phyloP scores from a whole-genome alignment of 441 rosid species.

The Theobroma grandiflorum region DNA sequence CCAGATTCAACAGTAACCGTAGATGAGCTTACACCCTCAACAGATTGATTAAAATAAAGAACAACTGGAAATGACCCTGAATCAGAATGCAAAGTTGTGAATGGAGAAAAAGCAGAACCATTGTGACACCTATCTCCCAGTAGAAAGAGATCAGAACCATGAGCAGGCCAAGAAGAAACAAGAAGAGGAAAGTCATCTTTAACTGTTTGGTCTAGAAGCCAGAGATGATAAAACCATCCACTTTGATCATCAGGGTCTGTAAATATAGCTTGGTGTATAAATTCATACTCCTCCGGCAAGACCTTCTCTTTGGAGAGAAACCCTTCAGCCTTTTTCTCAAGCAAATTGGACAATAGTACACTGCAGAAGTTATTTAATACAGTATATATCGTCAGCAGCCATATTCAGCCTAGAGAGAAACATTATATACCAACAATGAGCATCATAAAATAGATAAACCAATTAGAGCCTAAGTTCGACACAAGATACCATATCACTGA shows the following conservation, averaged over 20 bases:
- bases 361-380: slow-evolving; percentile 55
- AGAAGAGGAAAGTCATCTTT: slow-evolving; percentile 67
- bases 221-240: slow-evolving; percentile 97
- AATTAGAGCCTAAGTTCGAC: neutral
- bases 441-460: neutral
- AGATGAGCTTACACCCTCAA: slow-evolving; percentile 73
- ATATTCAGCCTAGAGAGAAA: slow-evolving; percentile 1
- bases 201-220: slow-evolving; percentile 93
- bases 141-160: slow-evolving; percentile 61
- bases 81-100: slow-evolving; percentile 42
- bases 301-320: slow-evolving; percentile 58
- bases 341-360: slow-evolving; percentile 71
- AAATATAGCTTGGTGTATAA: slow-evolving; percentile 79
- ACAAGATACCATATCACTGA: neutral
- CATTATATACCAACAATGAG: slow-evolving; percentile 4
- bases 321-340: slow-evolving; percentile 60
- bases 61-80: slow-evolving; percentile 67
- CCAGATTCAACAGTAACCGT: slow-evolving; percentile 55
- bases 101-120: slow-evolving; percentile 39
- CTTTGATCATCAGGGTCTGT: slow-evolving; percentile 95
- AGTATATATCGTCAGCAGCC: neutral
- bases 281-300: slow-evolving; percentile 69
- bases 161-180: slow-evolving; percentile 85
- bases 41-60: slow-evolving; percentile 80
- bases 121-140: slow-evolving; percentile 42